Conservation (phyloP, 108 stramenopile genomes). For the Nannochloropsis salina region DNA sequence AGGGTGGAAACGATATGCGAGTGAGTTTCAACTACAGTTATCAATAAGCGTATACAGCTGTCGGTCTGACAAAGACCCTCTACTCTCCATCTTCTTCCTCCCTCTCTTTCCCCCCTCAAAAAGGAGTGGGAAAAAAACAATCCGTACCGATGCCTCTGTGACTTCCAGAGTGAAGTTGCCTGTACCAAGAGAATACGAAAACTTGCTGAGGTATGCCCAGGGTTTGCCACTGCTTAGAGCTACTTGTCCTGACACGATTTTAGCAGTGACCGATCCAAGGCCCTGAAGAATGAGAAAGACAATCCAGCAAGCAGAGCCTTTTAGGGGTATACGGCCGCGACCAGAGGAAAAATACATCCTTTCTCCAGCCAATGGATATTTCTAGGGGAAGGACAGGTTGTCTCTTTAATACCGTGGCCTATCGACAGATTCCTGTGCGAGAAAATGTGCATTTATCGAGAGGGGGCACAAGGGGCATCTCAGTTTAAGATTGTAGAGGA, state of each 20-base stretch:
- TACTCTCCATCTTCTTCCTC: background rate
- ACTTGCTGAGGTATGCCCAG: background rate
- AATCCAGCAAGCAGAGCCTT: background rate
- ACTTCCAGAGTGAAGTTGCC: slow-evolving; percentile 12
- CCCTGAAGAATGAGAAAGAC: background rate
- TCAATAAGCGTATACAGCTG: background rate
- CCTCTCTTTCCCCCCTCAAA: background rate
- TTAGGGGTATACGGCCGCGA: background rate
- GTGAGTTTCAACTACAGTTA: background rate
- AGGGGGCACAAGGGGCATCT: too few relatives aligned
- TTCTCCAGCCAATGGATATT: too few relatives aligned
- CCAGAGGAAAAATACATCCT: background rate
- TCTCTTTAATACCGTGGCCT: too few relatives aligned
- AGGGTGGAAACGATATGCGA: background rate
- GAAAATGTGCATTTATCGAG: too few relatives aligned
- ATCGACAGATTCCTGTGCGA: too few relatives aligned
- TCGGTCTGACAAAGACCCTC: background rate
- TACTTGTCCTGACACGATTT: background rate
- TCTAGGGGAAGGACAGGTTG: too few relatives aligned
- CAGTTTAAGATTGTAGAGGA: too few relatives aligned
- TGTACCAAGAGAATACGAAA: background rate
- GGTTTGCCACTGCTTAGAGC: background rate
- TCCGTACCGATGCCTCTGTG: background rate
- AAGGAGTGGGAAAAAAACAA: background rate
- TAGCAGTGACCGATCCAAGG: background rate